Evolutionary conservation across 2,329 filamentous ascomycete species (phyloP).

Genomic region (Cytospora chrysosperma): DNA sequence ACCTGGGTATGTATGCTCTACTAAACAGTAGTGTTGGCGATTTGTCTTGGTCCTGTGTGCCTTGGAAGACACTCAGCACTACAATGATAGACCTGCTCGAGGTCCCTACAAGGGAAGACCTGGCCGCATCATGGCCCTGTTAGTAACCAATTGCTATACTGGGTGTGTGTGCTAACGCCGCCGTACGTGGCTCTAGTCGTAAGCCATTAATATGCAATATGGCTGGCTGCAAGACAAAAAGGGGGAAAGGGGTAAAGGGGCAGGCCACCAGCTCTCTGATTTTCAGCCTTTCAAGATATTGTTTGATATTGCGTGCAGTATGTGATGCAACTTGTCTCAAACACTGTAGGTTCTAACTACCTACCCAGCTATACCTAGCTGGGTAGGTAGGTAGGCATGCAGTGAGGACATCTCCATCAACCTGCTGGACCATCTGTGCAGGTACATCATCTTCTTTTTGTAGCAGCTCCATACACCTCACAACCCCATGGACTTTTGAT

Average conservation of each 20-base stretch:
- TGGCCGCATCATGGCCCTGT: not conserved
- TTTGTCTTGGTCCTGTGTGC: not conserved
- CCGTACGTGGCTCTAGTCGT: not conserved
- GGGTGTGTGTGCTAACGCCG: not conserved
- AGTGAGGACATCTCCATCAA: not conserved
- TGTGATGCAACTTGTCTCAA: not conserved
- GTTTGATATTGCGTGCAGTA: not conserved
- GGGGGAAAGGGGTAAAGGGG: not conserved
- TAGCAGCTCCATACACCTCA: not conserved
- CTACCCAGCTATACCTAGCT: no score
- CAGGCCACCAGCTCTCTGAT: not conserved
- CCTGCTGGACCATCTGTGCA: not conserved
- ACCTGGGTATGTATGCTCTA: no score
- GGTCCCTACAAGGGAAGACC: not conserved
- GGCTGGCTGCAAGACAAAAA: not conserved
- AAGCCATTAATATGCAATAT: not conserved
- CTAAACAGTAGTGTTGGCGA: not conserved
- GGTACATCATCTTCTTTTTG: not conserved
- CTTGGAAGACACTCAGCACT: not conserved
- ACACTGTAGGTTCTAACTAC: not conserved
- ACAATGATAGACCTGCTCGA: not conserved
- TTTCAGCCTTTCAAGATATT: not conserved
- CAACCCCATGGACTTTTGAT: not conserved
- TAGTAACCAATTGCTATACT: not conserved
- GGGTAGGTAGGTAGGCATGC: not conserved